Base-by-base conservation (phyloP, 2,329 filamentous ascomycete genomes). In the Aspergillus brunneoviolaceus region DNA sequence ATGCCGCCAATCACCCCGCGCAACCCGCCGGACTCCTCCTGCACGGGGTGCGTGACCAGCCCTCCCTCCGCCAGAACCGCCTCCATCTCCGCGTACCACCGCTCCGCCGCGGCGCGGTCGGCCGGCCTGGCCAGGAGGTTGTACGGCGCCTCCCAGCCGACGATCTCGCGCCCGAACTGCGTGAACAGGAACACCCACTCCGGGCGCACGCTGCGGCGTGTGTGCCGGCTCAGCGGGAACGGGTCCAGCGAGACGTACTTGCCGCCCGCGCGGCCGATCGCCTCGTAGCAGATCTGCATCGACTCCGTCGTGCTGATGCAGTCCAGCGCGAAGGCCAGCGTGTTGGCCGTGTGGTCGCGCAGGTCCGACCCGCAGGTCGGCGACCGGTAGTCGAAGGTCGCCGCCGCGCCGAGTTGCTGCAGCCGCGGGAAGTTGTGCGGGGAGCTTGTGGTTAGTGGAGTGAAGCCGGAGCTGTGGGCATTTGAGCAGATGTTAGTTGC, bases 271-370 rank as follows among this genome's bases (percentile, higher is more conserved):
- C 68, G 65, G 2, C 76, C 75, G 5, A 79, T 70, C 1, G 72
- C 68, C 16, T 55, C 68, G 59, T 76, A 77, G 68, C 53, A 56
- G 39, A 56, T n/a, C 21, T 61, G 49, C 48, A 72, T 77, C 0
- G 74, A 72, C 6, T 66, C 62, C 0, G 72, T 55, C 12, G 72
- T 66, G 1, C 75, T 65, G 52, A 82, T 70, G 67, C 76, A 79
- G 68, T 83, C 81, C 2, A 81, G 59, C 1, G 74, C 78, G 57
- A 74, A 74, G 1, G 42, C 60, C 0, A 82, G 73, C 2, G 59
- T 60, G 66, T 76, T 73, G 4, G 57, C 51, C 0, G 81, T 82
- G 67, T 74, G 72, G 0, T 57, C 64, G 6, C 70, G 68, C 49
- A 81, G 77, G 21, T 73, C 29, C 19, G 49, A 33, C 12, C 27